phyloP scores from a whole-genome alignment of 1,284 basidiomycete species.

The Cryptococcus sp. region DNA sequence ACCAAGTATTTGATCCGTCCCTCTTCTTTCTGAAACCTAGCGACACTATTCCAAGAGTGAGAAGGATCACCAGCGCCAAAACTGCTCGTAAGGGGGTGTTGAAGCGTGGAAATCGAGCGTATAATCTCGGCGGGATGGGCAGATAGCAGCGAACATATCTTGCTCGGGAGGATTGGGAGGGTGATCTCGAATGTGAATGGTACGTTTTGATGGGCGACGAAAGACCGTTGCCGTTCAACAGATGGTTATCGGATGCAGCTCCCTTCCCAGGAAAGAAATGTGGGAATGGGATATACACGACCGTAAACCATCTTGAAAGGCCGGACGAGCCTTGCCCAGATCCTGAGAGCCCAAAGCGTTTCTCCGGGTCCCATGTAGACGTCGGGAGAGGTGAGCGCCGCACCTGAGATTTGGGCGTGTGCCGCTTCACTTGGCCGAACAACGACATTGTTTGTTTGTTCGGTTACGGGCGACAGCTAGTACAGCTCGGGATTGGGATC shows the following conservation, averaged over 20 bases:
- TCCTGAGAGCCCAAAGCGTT: constrained; percentile 40
- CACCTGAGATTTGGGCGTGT: constrained; percentile 36
- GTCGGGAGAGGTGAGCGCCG: constrained; percentile 50
- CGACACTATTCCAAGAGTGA: constrained; percentile 54
- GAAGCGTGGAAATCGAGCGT: constrained; percentile 54
- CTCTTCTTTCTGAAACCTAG: constrained; percentile 60
- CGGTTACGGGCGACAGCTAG: too few species aligned
- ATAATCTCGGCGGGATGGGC: constrained; percentile 64
- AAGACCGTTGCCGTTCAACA: constrained; percentile 19
- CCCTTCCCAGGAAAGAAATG: constrained; percentile 15
- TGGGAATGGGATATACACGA: constrained; percentile 48
- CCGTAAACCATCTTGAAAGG: constrained; percentile 39
- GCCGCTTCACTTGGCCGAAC: constrained; percentile 52
- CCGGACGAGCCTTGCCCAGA: constrained; percentile 15
- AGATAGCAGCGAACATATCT: constrained; percentile 51
- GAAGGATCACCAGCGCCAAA: constrained; percentile 56
- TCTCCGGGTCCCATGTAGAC: constrained; percentile 38
- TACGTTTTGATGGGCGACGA: constrained; percentile 21
- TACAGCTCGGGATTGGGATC: too few species aligned
- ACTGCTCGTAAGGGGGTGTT: constrained; percentile 59
- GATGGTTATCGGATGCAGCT: constrained; percentile 8
- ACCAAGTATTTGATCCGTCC: constrained; percentile 61
- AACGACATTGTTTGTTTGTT: constrained; percentile 45
- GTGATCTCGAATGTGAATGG: constrained; percentile 16
- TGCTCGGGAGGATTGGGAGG: constrained; percentile 2